These are phyloP conservation scores for Colletotrichum somersetense DNA, from an alignment of 2,329 filamentous ascomycete species.

Conservation along the genomic window DNA sequence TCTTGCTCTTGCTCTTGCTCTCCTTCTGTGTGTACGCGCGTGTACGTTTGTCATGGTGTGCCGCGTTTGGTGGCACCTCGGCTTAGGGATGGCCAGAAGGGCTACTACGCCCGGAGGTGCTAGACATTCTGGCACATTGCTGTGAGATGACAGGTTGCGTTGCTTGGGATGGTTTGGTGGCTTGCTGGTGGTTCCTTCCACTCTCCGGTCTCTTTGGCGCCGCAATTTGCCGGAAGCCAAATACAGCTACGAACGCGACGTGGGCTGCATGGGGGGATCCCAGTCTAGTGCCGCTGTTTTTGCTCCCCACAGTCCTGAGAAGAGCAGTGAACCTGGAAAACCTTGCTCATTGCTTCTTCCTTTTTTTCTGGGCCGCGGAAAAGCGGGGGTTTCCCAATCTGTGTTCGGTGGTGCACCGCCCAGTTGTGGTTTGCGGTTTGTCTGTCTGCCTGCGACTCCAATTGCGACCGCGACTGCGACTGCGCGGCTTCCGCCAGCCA, in stretches of 20 bases:
- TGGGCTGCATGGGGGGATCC: slow-evolving; percentile 31
- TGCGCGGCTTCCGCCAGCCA: slow-evolving; percentile 27
- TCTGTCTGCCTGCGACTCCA: not conserved
- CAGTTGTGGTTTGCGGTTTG: not conserved
- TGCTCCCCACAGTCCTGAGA: slow-evolving; percentile 34
- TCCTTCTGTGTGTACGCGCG: not conserved
- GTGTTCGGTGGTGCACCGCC: not conserved
- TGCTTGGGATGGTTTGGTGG: slow-evolving; percentile 6
- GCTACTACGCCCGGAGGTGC: slow-evolving; percentile 9
- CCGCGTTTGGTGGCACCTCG: slow-evolving; percentile 9
- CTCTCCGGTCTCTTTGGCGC: slow-evolving; percentile 16
- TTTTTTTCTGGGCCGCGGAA: slow-evolving; percentile 20
- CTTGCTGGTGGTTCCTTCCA: slow-evolving; percentile 21
- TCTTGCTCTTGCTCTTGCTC: not conserved
- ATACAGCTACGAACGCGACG: slow-evolving; percentile 15
- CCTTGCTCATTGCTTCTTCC: slow-evolving; percentile 38
- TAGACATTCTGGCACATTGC: slow-evolving; percentile 22
- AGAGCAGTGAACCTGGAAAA: slow-evolving; percentile 36
- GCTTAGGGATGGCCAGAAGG: not conserved
- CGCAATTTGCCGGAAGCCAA: slow-evolving; percentile 20
- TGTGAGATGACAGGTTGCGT: slow-evolving; percentile 9
- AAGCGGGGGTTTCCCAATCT: slow-evolving; percentile 17
- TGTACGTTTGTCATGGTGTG: not conserved
- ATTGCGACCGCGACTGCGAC: not conserved
- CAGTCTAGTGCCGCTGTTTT: slow-evolving; percentile 27